Percentiles rank a stretch among this genome's conserved stretches.
Evolutionary conservation across 768 basidiomycete species (phyloP).

Genomic region (Clavaria fumosa): DNA sequence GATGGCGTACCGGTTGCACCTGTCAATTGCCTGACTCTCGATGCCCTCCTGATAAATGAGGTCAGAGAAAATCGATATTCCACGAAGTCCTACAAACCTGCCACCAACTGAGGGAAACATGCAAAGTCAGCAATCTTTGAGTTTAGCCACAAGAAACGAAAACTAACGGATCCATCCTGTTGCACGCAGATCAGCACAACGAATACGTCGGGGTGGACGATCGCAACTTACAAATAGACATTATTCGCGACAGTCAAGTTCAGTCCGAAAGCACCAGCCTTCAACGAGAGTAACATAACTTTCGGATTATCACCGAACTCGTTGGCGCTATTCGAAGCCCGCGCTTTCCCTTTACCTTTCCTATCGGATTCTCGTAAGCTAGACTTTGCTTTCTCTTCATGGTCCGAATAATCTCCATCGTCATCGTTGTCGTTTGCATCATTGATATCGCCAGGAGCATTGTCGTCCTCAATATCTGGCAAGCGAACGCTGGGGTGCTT

Average conservation of each 20-base stretch:
- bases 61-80: slow-evolving; percentile 8
- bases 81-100: slow-evolving; percentile 25
- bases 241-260: slow-evolving; percentile 86
- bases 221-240: slow-evolving; percentile 49
- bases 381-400: slow-evolving; percentile 17
- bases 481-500: neutral
- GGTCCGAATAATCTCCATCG: slow-evolving; percentile 18
- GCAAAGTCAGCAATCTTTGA: neutral
- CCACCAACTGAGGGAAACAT: slow-evolving; percentile 47
- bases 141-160: neutral
- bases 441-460: slow-evolving; percentile 19
- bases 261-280: slow-evolving; percentile 73
- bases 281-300: slow-evolving; percentile 79
- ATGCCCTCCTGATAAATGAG: slow-evolving; percentile 48
- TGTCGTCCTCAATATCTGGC: slow-evolving; percentile 14
- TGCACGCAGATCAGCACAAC: slow-evolving; percentile 5
- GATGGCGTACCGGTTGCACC: slow-evolving; percentile 36
- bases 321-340: slow-evolving; percentile 7
- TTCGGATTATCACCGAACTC: slow-evolving; percentile 35
- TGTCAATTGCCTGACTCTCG: slow-evolving; percentile 70
- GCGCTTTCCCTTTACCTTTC: slow-evolving; percentile 22
- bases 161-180: slow-evolving; percentile 66
- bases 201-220: neutral
- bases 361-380: slow-evolving; percentile 23
- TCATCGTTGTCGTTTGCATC: slow-evolving; percentile 19